These are phyloP conservation scores for Vigna unguiculata DNA, from an alignment of 306 rosid genomes.

Conservation along the genomic window DNA sequence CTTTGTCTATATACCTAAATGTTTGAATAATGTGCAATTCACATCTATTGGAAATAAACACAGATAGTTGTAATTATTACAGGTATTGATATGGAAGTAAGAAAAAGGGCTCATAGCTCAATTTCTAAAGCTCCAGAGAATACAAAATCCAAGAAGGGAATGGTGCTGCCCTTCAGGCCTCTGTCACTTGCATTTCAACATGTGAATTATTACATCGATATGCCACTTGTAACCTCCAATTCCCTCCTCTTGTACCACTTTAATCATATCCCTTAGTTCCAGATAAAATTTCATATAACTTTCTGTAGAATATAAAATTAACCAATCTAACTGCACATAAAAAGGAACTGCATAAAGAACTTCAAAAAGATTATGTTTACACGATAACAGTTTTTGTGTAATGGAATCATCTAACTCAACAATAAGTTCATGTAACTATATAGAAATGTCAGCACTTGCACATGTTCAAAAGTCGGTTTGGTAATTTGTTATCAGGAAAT, in stretches of 20 bases:
- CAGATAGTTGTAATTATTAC: constrained; percentile 15
- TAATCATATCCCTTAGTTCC: not conserved
- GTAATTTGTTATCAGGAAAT: constrained; percentile 50
- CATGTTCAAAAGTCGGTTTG: not conserved
- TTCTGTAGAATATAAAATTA: not conserved
- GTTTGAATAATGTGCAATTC: constrained; percentile 7
- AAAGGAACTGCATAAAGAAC: not conserved
- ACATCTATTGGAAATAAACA: constrained; percentile 30
- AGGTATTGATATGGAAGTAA: constrained; percentile 43
- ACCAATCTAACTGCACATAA: not conserved
- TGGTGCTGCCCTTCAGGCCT: constrained; percentile 62
- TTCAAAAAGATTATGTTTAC: not conserved
- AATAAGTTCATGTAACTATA: constrained; percentile 2
- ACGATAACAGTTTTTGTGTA: not conserved
- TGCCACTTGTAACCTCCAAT: constrained; percentile 52
- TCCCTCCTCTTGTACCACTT: constrained; percentile 33
- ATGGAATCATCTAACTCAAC: not conserved
- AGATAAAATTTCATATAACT: not conserved
- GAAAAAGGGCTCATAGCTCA: constrained; percentile 30
- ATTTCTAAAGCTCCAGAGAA: constrained; percentile 28
- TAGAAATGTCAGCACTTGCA: constrained; percentile 9
- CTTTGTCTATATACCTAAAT: constrained; percentile 4
- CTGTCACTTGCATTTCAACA: constrained; percentile 53
- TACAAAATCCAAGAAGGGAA: constrained; percentile 51
- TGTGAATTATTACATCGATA: constrained; percentile 56